Evolutionary conservation across 306 rosid species (phyloP).

Genomic region (Cicer cuneatum): DNA sequence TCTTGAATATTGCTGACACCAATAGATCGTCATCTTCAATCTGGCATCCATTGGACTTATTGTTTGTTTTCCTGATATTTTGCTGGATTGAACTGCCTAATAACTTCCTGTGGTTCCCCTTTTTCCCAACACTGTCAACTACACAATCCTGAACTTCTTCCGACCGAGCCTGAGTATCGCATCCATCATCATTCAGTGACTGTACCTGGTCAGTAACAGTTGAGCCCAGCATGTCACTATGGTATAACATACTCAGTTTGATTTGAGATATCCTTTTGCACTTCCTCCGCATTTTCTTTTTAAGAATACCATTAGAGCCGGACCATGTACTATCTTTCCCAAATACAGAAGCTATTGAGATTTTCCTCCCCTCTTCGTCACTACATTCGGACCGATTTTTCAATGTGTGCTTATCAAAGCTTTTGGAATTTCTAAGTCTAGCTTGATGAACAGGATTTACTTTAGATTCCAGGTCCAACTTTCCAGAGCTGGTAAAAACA

Average conservation of each 20-base stretch:
- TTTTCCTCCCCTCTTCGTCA: slow-evolving; percentile 50
- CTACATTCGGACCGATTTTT: slow-evolving; percentile 46
- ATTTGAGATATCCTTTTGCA: slow-evolving; percentile 87
- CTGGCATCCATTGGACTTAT: slow-evolving; percentile 62
- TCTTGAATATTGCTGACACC: slow-evolving; percentile 85
- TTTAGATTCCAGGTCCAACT: slow-evolving; percentile 44
- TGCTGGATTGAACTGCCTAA: slow-evolving; percentile 48
- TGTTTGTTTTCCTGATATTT: slow-evolving; percentile 54
- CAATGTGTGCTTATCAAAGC: slow-evolving; percentile 49
- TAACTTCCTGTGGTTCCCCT: slow-evolving; percentile 48
- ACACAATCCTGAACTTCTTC: slow-evolving; percentile 56
- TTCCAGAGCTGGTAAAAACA: slow-evolving; percentile 53
- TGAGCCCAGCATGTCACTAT: slow-evolving; percentile 48
- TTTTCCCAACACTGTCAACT: slow-evolving; percentile 49
- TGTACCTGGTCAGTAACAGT: slow-evolving; percentile 53
- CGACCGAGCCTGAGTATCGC: slow-evolving; percentile 47
- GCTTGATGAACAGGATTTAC: slow-evolving; percentile 48
- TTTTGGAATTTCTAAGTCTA: slow-evolving; percentile 45
- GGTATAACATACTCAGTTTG: slow-evolving; percentile 55
- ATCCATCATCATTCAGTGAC: slow-evolving; percentile 48
- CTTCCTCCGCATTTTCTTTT: slow-evolving; percentile 75
- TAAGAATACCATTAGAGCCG: slow-evolving; percentile 53
- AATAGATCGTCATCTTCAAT: slow-evolving; percentile 90
- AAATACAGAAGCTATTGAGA: slow-evolving; percentile 48
- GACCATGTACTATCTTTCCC: slow-evolving; percentile 52